Evolutionary conservation across 106 monocot species (phyloP), one percentile per base, ranked within the genome.

Genomic region (Platanthera guangdongensis): DNA sequence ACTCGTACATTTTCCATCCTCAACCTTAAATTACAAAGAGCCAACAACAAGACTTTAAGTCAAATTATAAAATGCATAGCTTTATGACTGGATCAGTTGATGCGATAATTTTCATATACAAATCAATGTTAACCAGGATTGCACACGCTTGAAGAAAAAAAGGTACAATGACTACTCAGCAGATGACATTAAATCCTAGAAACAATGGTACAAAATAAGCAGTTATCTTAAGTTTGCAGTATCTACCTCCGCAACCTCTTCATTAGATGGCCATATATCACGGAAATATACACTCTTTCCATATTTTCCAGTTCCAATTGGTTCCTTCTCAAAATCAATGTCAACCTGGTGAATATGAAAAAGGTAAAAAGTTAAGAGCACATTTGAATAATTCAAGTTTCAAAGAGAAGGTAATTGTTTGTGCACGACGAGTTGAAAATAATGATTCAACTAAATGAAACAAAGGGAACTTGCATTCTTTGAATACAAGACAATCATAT

Each of bases 251-350:
- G 85, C 89, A 25, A 89, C 81, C 78, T 93, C 93, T 81, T 93
- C 86, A 52, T 57, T 90, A 49, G 93, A 84, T 10, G 93, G 93
- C 89, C 93, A 93, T 39, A 93, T 83, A 77, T 93, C 89, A 65
- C 54, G 82, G 68, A 89, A 88, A 69, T 80, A 89, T 11, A 90
- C 85, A n/a, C 84, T 62, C 72, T 84, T 86, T 71, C 87, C 84
- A 84, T 90, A 84, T 78, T 87, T 92, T 51, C 80, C 79, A 45
- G 68, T 80, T 22, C 87, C 92, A 71, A 92, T 89, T n/a, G 89
- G 92, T 72, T 92, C 85, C 30, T 74, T 87, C 45, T 85, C 80
- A 75, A 93, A 93, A 73, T 93, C 87, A 84, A 93, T 93, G 71
- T 93, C 59, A 28, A 93, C 93, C 93, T 93, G 85, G n/a, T 74